A percentile compares a stretch with the other conserved stretches of the same genome.
These are phyloP conservation scores for Vigna mungo DNA, from an alignment of 306 rosid species.

Conservation along the genomic window DNA sequence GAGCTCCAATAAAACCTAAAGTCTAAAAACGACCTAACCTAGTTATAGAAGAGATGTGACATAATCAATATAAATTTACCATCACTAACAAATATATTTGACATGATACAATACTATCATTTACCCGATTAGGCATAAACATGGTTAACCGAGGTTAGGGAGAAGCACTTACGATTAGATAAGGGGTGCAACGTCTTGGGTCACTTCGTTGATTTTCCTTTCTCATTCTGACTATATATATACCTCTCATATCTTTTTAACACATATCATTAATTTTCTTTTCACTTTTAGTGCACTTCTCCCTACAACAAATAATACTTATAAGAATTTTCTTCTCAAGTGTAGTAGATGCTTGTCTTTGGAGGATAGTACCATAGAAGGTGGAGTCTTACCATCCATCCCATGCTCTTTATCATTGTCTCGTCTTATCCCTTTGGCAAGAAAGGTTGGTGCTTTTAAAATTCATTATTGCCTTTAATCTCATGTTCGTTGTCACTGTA, in stretches of 20 bases:
- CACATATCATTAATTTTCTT: too few relatives aligned
- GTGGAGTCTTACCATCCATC: slow-evolving; percentile 63
- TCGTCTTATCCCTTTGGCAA: slow-evolving; percentile 63
- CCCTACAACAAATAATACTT: slow-evolving; percentile 42
- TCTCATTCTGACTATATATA: too few relatives aligned
- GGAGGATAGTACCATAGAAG: slow-evolving; percentile 69
- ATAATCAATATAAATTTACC: slow-evolving; percentile 17
- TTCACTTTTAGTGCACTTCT: slow-evolving; percentile 70
- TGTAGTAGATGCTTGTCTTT: slow-evolving; percentile 62
- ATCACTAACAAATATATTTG: slow-evolving; percentile 28
- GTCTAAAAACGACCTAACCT: slow-evolving; percentile 18
- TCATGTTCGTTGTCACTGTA: too few relatives aligned
- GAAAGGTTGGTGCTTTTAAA: slow-evolving; percentile 95
- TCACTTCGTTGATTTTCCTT: too few relatives aligned
- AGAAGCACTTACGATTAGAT: too few relatives aligned
- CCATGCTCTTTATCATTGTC: slow-evolving; percentile 70
- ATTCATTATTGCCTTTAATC: too few relatives aligned
- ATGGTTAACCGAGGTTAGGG: too few relatives aligned
- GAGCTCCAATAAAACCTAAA: background rate
- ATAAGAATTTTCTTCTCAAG: slow-evolving; percentile 57
- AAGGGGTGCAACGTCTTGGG: too few relatives aligned
- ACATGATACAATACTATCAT: background rate
- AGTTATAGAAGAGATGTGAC: slow-evolving; percentile 25
- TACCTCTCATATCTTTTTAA: too few relatives aligned
- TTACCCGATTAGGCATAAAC: too few relatives aligned